phyloP scores from a whole-genome alignment of 352 stramenopile species.

The Phytophthora cactorum region DNA sequence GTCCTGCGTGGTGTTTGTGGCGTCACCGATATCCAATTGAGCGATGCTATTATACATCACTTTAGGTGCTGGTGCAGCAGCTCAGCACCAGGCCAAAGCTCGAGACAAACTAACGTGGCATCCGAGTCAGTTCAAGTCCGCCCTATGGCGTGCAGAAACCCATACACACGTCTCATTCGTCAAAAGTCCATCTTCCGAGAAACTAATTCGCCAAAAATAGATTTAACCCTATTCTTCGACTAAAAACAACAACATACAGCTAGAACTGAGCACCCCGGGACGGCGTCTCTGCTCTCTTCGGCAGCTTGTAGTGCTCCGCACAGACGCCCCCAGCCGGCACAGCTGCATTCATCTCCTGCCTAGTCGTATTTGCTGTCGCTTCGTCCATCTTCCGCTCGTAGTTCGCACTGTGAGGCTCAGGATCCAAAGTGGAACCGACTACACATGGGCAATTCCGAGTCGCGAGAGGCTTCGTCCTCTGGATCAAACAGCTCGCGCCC shows the following conservation, averaged over 20 bases:
- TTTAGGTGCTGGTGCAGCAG: too few species aligned
- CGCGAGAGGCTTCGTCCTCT: slow-evolving; percentile 40
- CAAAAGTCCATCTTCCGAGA: not conserved
- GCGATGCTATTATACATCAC: too few species aligned
- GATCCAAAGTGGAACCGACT: slow-evolving; percentile 12
- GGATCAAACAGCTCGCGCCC: slow-evolving; percentile 19
- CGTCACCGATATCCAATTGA: not conserved
- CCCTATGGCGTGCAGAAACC: slow-evolving; percentile 24
- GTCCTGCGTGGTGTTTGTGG: not conserved
- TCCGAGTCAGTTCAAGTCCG: slow-evolving; percentile 35
- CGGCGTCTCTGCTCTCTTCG: slow-evolving; percentile 25
- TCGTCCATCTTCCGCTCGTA: not conserved
- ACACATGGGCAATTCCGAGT: slow-evolving; percentile 69
- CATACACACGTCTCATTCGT: slow-evolving; percentile 3
- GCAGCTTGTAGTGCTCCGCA: slow-evolving; percentile 15
- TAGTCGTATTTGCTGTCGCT: slow-evolving; percentile 3
- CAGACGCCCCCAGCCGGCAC: not conserved
- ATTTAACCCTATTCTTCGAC: slow-evolving; percentile 21
- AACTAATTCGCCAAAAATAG: slow-evolving; percentile 23
- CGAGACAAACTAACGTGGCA: not conserved
- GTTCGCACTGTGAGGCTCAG: slow-evolving; percentile 17
- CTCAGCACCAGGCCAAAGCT: not conserved
- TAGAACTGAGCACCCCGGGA: slow-evolving; percentile 11
- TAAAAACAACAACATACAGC: slow-evolving; percentile 29
- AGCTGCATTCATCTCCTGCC: slow-evolving; percentile 12